phyloP scores from a whole-genome alignment of 257 asterid genomes.

The Dorcoceras hygrometricum region DNA sequence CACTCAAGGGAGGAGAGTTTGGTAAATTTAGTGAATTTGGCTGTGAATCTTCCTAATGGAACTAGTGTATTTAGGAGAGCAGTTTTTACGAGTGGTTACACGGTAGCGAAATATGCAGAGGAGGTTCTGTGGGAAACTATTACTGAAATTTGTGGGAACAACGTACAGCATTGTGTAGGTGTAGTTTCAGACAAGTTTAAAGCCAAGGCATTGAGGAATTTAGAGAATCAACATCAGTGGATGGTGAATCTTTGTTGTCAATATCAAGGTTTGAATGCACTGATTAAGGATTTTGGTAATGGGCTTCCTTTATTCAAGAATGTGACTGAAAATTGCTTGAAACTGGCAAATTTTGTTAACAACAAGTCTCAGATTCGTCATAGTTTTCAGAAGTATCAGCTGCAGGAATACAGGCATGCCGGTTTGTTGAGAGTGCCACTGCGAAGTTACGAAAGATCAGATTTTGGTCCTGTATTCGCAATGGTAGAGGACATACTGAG shows the following conservation, averaged over 20 bases:
- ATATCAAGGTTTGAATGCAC: slow-evolving; percentile 59
- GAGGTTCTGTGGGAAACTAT: slow-evolving; percentile 82
- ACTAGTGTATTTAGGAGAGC: slow-evolving; percentile 72
- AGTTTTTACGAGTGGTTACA: slow-evolving; percentile 61
- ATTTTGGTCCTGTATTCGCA: slow-evolving; percentile 51
- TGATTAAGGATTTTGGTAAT: slow-evolving; percentile 76
- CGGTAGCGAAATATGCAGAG: slow-evolving; percentile 73
- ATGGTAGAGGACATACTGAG: slow-evolving; percentile 78
- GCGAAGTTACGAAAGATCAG: slow-evolving; percentile 43
- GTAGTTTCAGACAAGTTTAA: slow-evolving; percentile 91
- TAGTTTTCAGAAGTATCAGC: slow-evolving; percentile 67
- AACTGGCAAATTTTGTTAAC: slow-evolving; percentile 68
- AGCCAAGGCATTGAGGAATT: slow-evolving; percentile 63
- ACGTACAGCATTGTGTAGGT: slow-evolving; percentile 77
- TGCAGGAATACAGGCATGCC: slow-evolving; percentile 88
- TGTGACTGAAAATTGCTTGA: slow-evolving; percentile 65
- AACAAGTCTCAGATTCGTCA: slow-evolving; percentile 62
- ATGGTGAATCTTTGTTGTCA: slow-evolving; percentile 94
- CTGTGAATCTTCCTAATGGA: slow-evolving; percentile 93
- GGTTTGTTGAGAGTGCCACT: slow-evolving; percentile 54
- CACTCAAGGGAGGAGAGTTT: slow-evolving; percentile 48
- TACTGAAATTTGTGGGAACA: slow-evolving; percentile 71
- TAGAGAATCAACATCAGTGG: slow-evolving; percentile 88
- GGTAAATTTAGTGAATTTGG: slow-evolving; percentile 71
- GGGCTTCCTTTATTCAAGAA: slow-evolving; percentile 78